Evolutionary conservation across 441 rosid genomes (phyloP).

Genomic region (Dalechampia spathulata): DNA sequence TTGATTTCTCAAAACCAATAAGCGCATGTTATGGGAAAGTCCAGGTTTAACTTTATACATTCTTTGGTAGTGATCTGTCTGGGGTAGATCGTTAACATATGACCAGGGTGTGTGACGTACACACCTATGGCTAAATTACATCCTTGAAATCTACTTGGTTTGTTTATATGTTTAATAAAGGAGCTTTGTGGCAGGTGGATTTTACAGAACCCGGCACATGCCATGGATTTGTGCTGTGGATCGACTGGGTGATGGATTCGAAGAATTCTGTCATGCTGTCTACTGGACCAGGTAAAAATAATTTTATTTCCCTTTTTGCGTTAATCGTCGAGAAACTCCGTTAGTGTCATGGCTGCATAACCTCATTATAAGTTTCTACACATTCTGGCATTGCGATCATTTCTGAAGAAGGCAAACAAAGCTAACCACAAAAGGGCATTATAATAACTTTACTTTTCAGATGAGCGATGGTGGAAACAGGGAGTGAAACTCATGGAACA

Average conservation of each 20-base stretch:
- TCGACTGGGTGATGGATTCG: constrained; percentile 88
- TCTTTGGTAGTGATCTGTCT: too few relatives aligned
- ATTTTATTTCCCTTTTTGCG: neutral
- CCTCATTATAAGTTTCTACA: too few relatives aligned
- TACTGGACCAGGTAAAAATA: constrained; percentile 64
- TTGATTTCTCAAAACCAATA: constrained; percentile 62
- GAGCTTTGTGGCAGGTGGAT: constrained; percentile 40
- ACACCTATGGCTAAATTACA: too few relatives aligned
- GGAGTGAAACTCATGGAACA: constrained; percentile 76
- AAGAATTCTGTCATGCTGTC: constrained; percentile 45
- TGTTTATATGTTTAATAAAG: neutral
- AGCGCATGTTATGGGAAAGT: constrained; percentile 53
- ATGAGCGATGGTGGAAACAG: constrained; percentile 76
- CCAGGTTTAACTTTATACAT: constrained; percentile 35
- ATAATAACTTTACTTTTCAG: constrained; percentile 24
- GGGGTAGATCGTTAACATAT: too few relatives aligned
- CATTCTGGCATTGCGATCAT: too few relatives aligned
- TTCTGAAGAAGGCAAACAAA: neutral
- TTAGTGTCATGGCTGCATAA: neutral
- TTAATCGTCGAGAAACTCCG: neutral
- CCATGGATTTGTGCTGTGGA: constrained; percentile 88
- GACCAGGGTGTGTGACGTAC: too few relatives aligned
- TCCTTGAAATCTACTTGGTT: neutral
- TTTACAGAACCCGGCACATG: constrained; percentile 57
- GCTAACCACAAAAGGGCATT: neutral